Evolutionary conservation across 495 filamentous ascomycete species (phyloP), one percentile per base, ranked within the genome.

Genomic region (Apiosordaria backusii): DNA sequence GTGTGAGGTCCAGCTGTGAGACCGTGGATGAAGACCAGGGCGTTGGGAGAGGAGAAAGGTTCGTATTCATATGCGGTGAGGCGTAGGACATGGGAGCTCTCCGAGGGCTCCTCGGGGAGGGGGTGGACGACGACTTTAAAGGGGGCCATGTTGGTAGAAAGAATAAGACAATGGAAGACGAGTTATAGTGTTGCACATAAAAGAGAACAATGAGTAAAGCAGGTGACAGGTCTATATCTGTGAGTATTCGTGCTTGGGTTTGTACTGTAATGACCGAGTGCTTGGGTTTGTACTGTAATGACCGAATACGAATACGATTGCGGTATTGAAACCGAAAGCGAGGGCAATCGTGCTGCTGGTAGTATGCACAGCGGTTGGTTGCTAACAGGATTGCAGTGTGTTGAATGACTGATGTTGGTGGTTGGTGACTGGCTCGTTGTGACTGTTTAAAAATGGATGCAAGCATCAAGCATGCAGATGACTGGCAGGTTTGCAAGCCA

Each of bases 11-110:
- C 91, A 75, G 91, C 90, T 50, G 84, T 87, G 57, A 97, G 84
- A 10, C 93, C 92, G 67, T 87, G 88, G 60, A 96, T 82, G 76
- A 92, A 93, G 67, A 97, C 79, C n/a, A 96, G 78, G 24, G 86
- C 87, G 78, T 94, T 86, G 62, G 74, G 75, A 70, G 74, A 60
- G 53, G 78, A 73, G 71, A 70, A 22, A 55, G 57, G 57, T 50
- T 73, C 74, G 22, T 67, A 52, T 63, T 79, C 76, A 63, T 78
- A 79, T 21, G 75, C 76, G 60, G 72, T 75, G 1, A 71, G 73
- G 62, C 61, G n/a, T 45, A 26, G 52, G 64, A 6, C 58, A 53
- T 27, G 58, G 50, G n/a, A 21, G 52, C n/a, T 55, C 6, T 45
- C 35, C 5, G 35, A 10, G 35, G 35, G 35, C 5, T 45, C 35